Percentiles rank a stretch among this genome's conserved stretches.
These are phyloP conservation scores for Brasilioporus rufonigricans DNA, from an alignment of 768 basidiomycete species.

Conservation along the genomic window DNA sequence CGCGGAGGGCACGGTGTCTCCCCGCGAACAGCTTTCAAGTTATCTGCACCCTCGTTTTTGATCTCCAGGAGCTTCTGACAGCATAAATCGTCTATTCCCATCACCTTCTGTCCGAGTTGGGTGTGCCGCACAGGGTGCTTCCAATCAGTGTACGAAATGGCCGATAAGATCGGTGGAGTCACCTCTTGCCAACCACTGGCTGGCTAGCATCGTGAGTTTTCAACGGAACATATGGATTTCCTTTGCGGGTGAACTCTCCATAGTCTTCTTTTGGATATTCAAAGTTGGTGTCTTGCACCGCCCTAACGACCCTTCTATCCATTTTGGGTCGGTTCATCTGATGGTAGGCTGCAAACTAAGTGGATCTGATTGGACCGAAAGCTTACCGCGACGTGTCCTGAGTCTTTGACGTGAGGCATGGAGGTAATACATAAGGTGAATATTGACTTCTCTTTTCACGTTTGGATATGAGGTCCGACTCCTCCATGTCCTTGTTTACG, in stretches of 20 bases:
- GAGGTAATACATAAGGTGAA: not conserved
- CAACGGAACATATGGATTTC: not conserved
- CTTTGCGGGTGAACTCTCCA: not conserved
- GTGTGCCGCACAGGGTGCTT: not conserved
- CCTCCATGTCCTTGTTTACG: not conserved
- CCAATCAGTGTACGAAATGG: not conserved
- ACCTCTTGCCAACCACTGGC: constrained; percentile 1
- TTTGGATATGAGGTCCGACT: not conserved
- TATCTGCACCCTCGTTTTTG: not conserved
- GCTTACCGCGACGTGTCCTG: not conserved
- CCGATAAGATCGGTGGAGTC: constrained; percentile 10
- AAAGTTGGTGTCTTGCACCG: not conserved
- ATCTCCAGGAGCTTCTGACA: not conserved
- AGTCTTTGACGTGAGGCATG: not conserved
- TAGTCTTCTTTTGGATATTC: not conserved
- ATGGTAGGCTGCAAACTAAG: not conserved
- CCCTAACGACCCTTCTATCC: not conserved
- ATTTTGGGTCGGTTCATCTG: not conserved
- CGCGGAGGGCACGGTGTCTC: not conserved
- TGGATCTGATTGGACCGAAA: not conserved
- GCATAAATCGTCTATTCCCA: no score
- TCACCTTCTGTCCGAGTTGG: not conserved
- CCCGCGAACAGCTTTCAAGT: not conserved
- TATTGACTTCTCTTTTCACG: not conserved
- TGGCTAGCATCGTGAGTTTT: not conserved